Conservation (phyloP, 805 yeast genomes). For the Limtongozyma cylindracea region DNA sequence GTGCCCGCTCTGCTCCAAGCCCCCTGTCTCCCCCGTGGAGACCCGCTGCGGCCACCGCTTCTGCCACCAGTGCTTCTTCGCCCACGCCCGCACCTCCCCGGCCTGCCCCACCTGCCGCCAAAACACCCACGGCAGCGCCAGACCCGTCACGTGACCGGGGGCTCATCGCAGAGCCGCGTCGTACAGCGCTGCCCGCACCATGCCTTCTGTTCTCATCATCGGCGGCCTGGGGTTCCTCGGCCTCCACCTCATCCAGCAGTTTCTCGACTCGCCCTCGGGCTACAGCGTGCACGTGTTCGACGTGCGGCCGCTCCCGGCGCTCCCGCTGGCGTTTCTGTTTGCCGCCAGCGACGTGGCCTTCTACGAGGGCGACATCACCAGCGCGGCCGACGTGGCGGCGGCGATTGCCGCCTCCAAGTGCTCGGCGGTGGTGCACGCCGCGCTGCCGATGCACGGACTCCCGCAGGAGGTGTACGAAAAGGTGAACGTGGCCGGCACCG, state of each 20-base stretch:
- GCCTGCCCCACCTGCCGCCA: constrained; percentile 31
- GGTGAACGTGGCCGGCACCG: constrained; percentile 82
- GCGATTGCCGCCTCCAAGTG: constrained; percentile 40
- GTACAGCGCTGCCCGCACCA: too few relatives aligned
- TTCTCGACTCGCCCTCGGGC: constrained; percentile 32
- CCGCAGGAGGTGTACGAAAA: constrained; percentile 62
- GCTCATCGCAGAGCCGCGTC: too few relatives aligned
- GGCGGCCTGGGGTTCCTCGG: constrained; percentile 96
- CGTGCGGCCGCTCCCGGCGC: constrained; percentile 60
- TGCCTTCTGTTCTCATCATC: constrained; percentile 46
- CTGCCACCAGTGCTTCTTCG: constrained; percentile 35
- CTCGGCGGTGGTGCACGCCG: constrained; percentile 74
- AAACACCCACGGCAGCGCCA: constrained; percentile 34
- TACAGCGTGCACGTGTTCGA: constrained; percentile 76
- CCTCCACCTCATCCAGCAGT: constrained; percentile 71
- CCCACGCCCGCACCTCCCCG: constrained; percentile 13
- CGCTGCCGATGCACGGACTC: constrained; percentile 82
- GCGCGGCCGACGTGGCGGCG: constrained; percentile 31
- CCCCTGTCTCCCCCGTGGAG: constrained; percentile 26
- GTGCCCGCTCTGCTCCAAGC: constrained; percentile 33
- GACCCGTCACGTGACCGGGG: too few relatives aligned
- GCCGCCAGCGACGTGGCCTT: constrained; percentile 27
- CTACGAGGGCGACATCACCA: constrained; percentile 70
- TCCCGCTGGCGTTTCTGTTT: constrained; percentile 56
- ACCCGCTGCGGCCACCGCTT: constrained; percentile 39